Evolutionary conservation across 2,329 filamentous ascomycete genomes (phyloP).

Genomic region (Penicillium brasilianum): DNA sequence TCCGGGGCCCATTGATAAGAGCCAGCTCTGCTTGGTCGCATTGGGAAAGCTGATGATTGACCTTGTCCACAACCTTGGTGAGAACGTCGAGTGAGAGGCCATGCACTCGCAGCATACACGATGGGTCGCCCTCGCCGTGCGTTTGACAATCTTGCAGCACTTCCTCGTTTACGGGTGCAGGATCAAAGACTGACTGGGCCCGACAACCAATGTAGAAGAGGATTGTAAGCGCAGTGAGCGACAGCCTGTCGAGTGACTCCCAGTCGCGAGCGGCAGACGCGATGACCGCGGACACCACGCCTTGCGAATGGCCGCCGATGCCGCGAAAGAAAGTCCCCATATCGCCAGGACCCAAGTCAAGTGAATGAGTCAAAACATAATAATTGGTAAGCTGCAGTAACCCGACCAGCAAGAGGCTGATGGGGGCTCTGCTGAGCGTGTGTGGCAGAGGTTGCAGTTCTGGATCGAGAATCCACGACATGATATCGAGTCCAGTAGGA

Average conservation of each 20-base stretch:
- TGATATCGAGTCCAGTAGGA: not conserved
- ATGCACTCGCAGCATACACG: slow-evolving; percentile 3
- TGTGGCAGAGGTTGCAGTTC: not conserved
- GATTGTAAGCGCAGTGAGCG: slow-evolving; percentile 2
- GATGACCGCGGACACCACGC: slow-evolving; percentile 1
- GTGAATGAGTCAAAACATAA: slow-evolving; percentile 3
- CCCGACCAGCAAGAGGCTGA: not conserved
- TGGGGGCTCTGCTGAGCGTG: slow-evolving; percentile 3
- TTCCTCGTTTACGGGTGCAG: not conserved
- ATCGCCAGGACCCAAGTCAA: not conserved
- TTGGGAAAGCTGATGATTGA: not conserved
- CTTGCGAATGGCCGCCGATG: slow-evolving; percentile 2
- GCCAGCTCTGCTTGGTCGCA: not conserved
- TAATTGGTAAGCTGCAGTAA: slow-evolving; percentile 2
- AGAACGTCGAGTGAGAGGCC: slow-evolving; percentile 1
- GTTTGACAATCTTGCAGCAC: slow-evolving; percentile 2
- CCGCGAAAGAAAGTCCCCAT: not conserved
- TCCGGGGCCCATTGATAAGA: slow-evolving; percentile 1
- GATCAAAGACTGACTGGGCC: not conserved
- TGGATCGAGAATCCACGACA: slow-evolving; percentile 5
- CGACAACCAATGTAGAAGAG: slow-evolving; percentile 1
- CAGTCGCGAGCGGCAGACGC: slow-evolving; percentile 3
- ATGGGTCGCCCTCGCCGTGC: slow-evolving; percentile 3
- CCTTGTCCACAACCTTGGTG: slow-evolving; percentile 1
- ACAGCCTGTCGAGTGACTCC: slow-evolving; percentile 3